Conservation (phyloP, 2,329 filamentous ascomycete genomes). For the Ramichloridium luteum region DNA sequence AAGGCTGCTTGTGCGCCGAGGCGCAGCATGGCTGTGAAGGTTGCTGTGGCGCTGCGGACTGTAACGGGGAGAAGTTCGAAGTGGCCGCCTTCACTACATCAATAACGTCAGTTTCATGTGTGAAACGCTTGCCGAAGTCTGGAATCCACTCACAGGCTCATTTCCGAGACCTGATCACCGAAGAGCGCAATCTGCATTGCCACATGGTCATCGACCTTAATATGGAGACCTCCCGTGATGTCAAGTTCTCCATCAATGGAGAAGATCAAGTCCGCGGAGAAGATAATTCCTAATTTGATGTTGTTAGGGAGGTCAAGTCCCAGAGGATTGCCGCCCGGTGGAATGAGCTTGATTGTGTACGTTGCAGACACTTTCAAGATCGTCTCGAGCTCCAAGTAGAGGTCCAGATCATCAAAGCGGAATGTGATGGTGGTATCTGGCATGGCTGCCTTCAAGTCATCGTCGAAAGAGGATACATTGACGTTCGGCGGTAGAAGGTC, state of each 20-base stretch:
- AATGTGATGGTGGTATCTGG: slow-evolving; percentile 1
- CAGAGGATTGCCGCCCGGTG: slow-evolving; percentile 30
- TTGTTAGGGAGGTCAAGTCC: slow-evolving; percentile 31
- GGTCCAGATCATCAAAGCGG: slow-evolving; percentile 4
- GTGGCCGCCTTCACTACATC: slow-evolving; percentile 37
- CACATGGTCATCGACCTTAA: slow-evolving; percentile 41
- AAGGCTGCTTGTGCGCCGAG: slow-evolving; percentile 35
- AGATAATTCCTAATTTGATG: slow-evolving; percentile 36
- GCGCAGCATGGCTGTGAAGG: slow-evolving; percentile 38
- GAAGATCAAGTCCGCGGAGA: slow-evolving; percentile 42
- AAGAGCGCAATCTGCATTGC: slow-evolving; percentile 41
- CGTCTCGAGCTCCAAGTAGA: slow-evolving; percentile 4
- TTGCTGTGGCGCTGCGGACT: slow-evolving; percentile 33
- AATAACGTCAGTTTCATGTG: no score
- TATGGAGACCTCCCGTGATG: slow-evolving; percentile 44
- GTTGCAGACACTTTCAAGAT: no score
- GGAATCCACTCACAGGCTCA: slow-evolving; percentile 36
- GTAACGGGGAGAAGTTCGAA: slow-evolving; percentile 48
- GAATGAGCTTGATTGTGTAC: slow-evolving; percentile 36
- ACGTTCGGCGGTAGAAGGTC: no score
- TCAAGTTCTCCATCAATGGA: slow-evolving; percentile 36
- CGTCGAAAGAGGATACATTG: no score
- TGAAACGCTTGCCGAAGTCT: no score
- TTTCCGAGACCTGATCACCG: slow-evolving; percentile 34
- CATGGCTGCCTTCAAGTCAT: no score